Evolutionary conservation across 2,329 filamentous ascomycete species (phyloP), one percentile per base, ranked within the genome.

Genomic region (Pyrenochaeta sp.): DNA sequence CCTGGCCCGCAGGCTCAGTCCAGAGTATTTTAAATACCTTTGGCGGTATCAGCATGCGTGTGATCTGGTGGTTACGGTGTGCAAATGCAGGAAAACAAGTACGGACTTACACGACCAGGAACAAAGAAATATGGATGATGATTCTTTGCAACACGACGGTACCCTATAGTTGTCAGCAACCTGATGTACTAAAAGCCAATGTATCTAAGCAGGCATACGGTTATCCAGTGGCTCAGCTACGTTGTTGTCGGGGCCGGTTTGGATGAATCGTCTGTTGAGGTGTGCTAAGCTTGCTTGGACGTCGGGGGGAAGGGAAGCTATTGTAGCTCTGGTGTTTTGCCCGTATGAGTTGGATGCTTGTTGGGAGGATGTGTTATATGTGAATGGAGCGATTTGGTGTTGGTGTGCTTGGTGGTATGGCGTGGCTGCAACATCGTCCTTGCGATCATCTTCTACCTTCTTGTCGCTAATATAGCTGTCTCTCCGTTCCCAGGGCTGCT

Each of bases 21-120:
- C 61, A 64, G 1, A 64, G 43, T 54, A 64, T 60, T 32, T 59
- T 64, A 48, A 64, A 64, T 2, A 64, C 61, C 61, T 64, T n/a
- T n/a, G n/a, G n/a, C n/a, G n/a, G n/a, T n/a, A n/a, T n/a, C n/a
- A n/a, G n/a, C n/a, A n/a, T n/a, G n/a, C n/a, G n/a, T n/a, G n/a
- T n/a, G n/a, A n/a, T n/a, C n/a, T n/a, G n/a, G n/a, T n/a, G n/a
- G n/a, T n/a, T n/a, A n/a, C n/a, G n/a, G n/a, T n/a, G n/a, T n/a
- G n/a, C n/a, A n/a, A n/a, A n/a, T n/a, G n/a, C n/a, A n/a, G n/a
- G n/a, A 11, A 15, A 2, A 30, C 7, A n/a, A 37, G 1, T 4
- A 48, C 4, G 40, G 10, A 39, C 45, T 39, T 10, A 49, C 46
- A 1, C 46, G 37, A 10, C 46, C 46, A 4, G n/a, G 17, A n/a